Conservation (phyloP, 768 basidiomycete species). For the Russula abietina region DNA sequence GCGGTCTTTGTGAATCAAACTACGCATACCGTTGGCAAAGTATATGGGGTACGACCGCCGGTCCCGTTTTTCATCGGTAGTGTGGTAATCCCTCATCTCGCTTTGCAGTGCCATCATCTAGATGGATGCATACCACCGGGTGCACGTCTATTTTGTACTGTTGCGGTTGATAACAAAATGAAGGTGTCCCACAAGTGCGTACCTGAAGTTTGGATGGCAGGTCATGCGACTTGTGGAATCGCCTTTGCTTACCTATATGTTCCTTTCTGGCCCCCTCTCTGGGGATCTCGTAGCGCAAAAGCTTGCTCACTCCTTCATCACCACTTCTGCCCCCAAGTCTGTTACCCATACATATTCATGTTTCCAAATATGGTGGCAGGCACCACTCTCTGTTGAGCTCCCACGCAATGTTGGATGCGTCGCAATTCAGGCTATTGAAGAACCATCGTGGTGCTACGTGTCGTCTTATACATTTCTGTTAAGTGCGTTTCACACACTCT, state of each 20-base stretch:
- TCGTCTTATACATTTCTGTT: not conserved
- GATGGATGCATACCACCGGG: not conserved
- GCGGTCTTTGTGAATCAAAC: not conserved
- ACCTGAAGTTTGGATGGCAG: not conserved
- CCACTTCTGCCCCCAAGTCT: not conserved
- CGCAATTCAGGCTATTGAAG: conserved; percentile 9
- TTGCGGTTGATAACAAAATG: not conserved
- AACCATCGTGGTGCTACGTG: not conserved
- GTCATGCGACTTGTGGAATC: not conserved
- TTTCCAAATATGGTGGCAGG: not conserved
- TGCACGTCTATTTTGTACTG: not conserved
- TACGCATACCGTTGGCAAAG: not conserved
- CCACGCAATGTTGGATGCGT: conserved; percentile 1
- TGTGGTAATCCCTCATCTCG: not conserved
- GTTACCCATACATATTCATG: not conserved
- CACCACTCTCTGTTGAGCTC: conserved; percentile 4
- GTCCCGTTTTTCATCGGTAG: no score
- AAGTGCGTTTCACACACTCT: not conserved
- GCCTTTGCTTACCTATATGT: not conserved
- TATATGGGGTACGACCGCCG: not conserved
- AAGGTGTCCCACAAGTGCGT: not conserved
- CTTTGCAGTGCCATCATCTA: not conserved
- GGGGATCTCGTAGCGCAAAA: not conserved
- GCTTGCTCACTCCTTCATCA: not conserved
- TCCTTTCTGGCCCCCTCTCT: not conserved